Evolutionary conservation across 2,329 filamentous ascomycete genomes (phyloP), one percentile per base, ranked within the genome.

Genomic region (Zymoseptoria passerinii): DNA sequence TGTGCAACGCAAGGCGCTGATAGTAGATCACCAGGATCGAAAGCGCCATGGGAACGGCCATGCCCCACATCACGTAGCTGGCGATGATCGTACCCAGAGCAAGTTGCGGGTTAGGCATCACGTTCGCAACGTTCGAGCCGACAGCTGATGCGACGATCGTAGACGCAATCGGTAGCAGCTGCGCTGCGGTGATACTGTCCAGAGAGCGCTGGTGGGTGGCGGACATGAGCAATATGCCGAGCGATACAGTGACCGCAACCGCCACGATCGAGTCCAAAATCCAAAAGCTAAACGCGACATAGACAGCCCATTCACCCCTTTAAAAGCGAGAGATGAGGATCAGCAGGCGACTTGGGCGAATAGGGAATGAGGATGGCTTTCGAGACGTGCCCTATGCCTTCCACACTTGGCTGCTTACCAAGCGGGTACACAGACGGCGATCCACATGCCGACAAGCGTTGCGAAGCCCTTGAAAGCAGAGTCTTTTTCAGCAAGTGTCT

Each of bases 11-110:
- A 8, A 90, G 76, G 9, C 86, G 83, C 59, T 86, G 83, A 67
- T 87, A 88, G 71, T 89, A 90, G 44, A 89, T 80, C 9, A 82
- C 83, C 27, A 89, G 74, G 19, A 88, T 80, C 49, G 80, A 78
- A 70, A 85, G 80, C 1, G 85, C 81, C 54, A 89, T 72, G 0
- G 81, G 81, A 1, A 79, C 78, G 4, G 84, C 83, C 58, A 83
- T 82, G 0, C 86, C 86, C 84, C 84, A 89, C 63, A 89, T 80
- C 16, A 88, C 75, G 67, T 89, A 90, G 2, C 79, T 84, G 16
- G 77, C 76, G n/a, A 88, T 73, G 20, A 89, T 66, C 0, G 86
- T 89, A 44, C 79, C 80, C 19, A 87, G 70, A 3, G 83, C 83
- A 63, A 84, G 78, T 13, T 77, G 69, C 1, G 72, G 72, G 63